Base-by-base conservation (phyloP, 768 basidiomycete species). In the Podaxis pistillaris region DNA sequence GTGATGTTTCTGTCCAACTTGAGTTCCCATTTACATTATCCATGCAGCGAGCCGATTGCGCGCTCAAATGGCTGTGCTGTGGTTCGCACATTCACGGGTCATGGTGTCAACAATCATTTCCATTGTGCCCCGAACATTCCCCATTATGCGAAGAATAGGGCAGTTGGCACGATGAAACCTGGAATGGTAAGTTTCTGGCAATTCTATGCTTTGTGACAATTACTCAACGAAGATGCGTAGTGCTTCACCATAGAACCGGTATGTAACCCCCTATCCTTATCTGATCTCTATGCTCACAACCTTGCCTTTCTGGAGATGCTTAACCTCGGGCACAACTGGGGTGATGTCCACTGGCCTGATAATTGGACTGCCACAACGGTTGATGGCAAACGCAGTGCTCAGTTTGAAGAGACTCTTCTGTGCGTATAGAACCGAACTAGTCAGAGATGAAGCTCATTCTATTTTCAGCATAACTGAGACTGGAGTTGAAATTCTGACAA, bases 361-460 rank as follows among this genome's bases (percentile, higher is more conserved):
- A 89, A 94, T 70, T 98, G 96, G 96, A 98, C 96, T 2, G 94
- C 96, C 1, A 93, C 90, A 22, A 99, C 97, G 4, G 75, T 83
- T 12, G 96, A 98, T 74, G 96, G 95, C 24, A 91, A 90, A 73
- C 80, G 84, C 60, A 95, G 93, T 64, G 97, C 97, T 1, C 97
- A 99, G 70, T 99, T 98, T 71, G 97, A 99, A 73, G 97, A 99
- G 70, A 98, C 96, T 0, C 78, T 99, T 38, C 74, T 99, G 95
- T 96, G 70, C 68, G 94, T 84, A 41, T 55, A n/a, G 26, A 46
- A 38, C 22, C 15, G 55, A 15, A 60, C 19, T 44, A 12, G 30
- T 51, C n/a, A 8, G 26, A 22, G 12, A 53, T 40, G 17, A 47
- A 67, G 47, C 40, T 38, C 50, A 52, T 26, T 40, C 64, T 56